Evolutionary conservation across 2,329 filamentous ascomycete genomes (phyloP), one percentile per base, ranked within the genome.

Genomic region (Penicillium italicum): DNA sequence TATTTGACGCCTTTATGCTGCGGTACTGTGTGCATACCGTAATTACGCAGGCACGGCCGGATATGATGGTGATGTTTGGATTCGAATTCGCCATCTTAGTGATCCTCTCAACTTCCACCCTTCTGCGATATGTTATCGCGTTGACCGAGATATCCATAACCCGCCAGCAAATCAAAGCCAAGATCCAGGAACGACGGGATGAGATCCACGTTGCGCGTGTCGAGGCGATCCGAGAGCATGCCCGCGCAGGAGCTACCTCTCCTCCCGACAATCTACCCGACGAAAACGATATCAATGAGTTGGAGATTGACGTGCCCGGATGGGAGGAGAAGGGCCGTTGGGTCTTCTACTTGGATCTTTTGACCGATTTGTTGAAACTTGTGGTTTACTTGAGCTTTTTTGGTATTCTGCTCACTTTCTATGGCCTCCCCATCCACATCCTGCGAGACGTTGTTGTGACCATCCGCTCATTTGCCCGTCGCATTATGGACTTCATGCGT

Each of bases 1-100:
- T 85, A 16, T 97, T 96, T 76, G 89, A 96, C 69, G 72, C 86
- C 24, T 87, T 82, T 70, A 85, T 99, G 76, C 85, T 97, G 62
- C 82, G 82, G 46, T 97, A 96, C 72, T 87, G 89, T 56, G 81
- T 96, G 58, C 84, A 86, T 28, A 90, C 88, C 0, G 92, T 97
- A 31, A 85, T 97, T 47, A 86, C 89, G 55, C 87, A 95, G 70
- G 90, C 93, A 2, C 83, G 89, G n/a, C 91, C 93, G 0, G 94
- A 95, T 56, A 97, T 99, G 89, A 99, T 97, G 91, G 91, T 99
- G 60, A 97, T 99, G 91, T 99, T 99, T 69, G 85, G 95, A 6
- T 99, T 99, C 66, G 94, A 99, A 73, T 97, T 97, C 69, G 92
- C 93, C 36, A 86, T 99, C 41, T 77, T 97, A 57, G 82, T 85